A percentile compares a stretch with the other conserved stretches of the same genome.
Evolutionary conservation across 1,284 basidiomycete species (phyloP).

Genomic region (Pisolithus thermaeus): DNA sequence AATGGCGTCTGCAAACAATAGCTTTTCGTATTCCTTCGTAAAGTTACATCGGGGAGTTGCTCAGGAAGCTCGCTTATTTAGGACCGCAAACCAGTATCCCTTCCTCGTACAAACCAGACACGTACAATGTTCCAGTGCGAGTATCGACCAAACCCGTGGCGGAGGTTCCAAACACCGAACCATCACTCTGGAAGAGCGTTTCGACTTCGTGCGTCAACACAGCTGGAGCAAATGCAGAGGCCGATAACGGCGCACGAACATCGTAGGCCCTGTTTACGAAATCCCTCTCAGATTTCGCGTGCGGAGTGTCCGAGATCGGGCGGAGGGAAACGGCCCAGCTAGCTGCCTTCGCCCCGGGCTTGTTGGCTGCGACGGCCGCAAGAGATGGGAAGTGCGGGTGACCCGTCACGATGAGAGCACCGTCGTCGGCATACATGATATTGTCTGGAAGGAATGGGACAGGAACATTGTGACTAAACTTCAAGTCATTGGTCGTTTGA

Average conservation of each 20-base stretch:
- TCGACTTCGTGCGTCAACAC: constrained; percentile 37
- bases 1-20: too few species aligned
- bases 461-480: constrained; percentile 32
- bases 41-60: neutral
- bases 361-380: constrained; percentile 37
- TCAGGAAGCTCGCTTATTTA: too few species aligned
- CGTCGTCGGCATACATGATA: constrained; percentile 42
- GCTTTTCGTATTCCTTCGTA: too few species aligned
- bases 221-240: constrained; percentile 33
- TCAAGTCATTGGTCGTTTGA: constrained; percentile 35
- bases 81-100: constrained; percentile 47
- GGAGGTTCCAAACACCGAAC: constrained; percentile 45
- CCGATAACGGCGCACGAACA: constrained; percentile 39
- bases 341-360: constrained; percentile 32
- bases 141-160: constrained; percentile 47
- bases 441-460: constrained; percentile 63
- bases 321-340: constrained; percentile 53
- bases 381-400: constrained; percentile 59
- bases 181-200: constrained; percentile 63
- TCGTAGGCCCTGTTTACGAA: constrained; percentile 31
- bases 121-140: constrained; percentile 40
- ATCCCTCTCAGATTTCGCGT: constrained; percentile 3
- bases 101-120: constrained; percentile 52
- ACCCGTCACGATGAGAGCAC: constrained; percentile 51
- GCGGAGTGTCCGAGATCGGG: constrained; percentile 10